Evolutionary conservation across 2,329 filamentous ascomycete genomes (phyloP).

Genomic region (Thermomyces lanuginosus): DNA sequence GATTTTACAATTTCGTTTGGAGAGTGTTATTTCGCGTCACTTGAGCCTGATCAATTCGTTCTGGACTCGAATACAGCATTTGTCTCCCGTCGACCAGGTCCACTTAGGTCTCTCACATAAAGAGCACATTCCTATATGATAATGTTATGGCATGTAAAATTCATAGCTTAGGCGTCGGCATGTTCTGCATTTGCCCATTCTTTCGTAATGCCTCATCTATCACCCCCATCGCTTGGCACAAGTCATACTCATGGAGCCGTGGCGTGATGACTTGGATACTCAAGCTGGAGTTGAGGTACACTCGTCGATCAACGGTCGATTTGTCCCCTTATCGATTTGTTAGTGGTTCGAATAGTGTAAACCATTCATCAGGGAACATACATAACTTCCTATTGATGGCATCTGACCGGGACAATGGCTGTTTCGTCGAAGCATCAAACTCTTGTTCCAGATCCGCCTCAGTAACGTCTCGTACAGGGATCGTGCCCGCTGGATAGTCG

Average conservation of each 20-base stretch:
- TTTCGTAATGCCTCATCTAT: constrained; percentile 27
- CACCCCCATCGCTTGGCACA: constrained; percentile 38
- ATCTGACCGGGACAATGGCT: constrained; percentile 38
- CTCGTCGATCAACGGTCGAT: constrained; percentile 34
- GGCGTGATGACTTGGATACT: constrained; percentile 43
- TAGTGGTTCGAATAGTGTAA: constrained; percentile 3
- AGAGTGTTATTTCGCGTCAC: too few relatives aligned
- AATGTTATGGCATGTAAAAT: too few relatives aligned
- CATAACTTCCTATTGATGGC: constrained; percentile 43
- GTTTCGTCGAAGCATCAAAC: constrained; percentile 29
- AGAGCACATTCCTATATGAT: too few relatives aligned
- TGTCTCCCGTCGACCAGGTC: too few relatives aligned
- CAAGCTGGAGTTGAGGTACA: constrained; percentile 39
- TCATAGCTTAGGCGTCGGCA: too few relatives aligned
- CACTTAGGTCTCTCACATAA: too few relatives aligned
- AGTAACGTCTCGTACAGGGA: constrained; percentile 38
- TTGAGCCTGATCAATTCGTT: too few relatives aligned
- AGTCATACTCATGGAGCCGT: constrained; percentile 37
- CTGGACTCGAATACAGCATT: too few relatives aligned
- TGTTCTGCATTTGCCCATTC: constrained; percentile 1
- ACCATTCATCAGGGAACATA: constrained; percentile 14
- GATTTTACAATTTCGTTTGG: too few relatives aligned
- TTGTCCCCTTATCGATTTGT: constrained; percentile 28
- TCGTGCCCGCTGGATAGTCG: constrained; percentile 42
- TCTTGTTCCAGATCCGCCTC: constrained; percentile 32